Evolutionary conservation across 192 early-diverging fungal genomes (phyloP), one percentile per base, ranked within the genome.

Genomic region (Coemansia brasiliensis): DNA sequence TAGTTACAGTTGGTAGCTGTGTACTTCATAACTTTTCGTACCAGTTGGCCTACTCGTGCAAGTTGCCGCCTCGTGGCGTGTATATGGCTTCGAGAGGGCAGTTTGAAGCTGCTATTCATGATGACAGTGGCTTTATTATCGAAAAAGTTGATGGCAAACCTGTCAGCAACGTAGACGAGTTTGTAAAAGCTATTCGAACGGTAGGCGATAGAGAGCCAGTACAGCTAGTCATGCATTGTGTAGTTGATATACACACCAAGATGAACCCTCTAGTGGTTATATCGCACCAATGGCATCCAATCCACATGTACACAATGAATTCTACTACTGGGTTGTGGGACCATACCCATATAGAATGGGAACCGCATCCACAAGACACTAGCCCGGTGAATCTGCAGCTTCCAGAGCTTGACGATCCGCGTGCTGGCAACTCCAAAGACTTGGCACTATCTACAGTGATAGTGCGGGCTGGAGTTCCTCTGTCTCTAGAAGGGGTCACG

Each of bases 1-100:
- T 88, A 72, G 84, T 96, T 1, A 87, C 92, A 52, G 84, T 94
- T 39, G 94, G 94, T 46, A 93, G 93, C 43, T 88, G 84, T 26
- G 84, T 88, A 46, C 81, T 91, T 16, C 82, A 91, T 61, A 81
- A 89, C 43, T 65, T 92, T 22, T 88, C 87, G 6, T 91, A 88
- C 57, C 88, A 91, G 57, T 67, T 92, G n/a, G 90, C 90, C 0
- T 83, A 87, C 60, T 79, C 80, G 8, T 87, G 87, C 63, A 80
- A 82, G 4, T 74, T 86, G 21, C 88, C 90, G 13, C 83, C 86
- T 5, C 75, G 80, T 17, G 95, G 95, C 32, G 89, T 93, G 1
- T 93, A 90, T 79, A 85, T 94, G 10, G 81, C 91, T 5, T 75
- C 80, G 0, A 22, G 51, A 2, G 59, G 61, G 15, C 55, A 55